Conservation (phyloP, 2,329 filamentous ascomycete genomes). For the Apiospora marii region DNA sequence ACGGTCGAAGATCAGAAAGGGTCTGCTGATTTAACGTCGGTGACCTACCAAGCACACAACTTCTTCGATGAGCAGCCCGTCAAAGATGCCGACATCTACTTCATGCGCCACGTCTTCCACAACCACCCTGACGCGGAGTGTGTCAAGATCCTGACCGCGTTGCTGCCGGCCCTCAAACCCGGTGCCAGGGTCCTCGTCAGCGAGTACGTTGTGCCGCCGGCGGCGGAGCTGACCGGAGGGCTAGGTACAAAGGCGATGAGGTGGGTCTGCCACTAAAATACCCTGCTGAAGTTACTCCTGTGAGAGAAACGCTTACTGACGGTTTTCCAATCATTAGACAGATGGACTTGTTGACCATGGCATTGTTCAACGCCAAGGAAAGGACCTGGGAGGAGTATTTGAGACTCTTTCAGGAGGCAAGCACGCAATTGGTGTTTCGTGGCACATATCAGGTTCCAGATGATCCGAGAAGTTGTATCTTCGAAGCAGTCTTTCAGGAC, state of each 20-base stretch:
- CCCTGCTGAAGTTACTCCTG: too few species aligned
- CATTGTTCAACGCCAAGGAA: not conserved
- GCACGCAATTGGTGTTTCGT: not conserved
- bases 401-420: not conserved
- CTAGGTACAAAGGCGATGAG: not conserved
- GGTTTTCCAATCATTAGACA: not conserved
- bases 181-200: not conserved
- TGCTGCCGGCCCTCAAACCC: slow-evolving; percentile 10
- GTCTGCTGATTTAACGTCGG: not conserved
- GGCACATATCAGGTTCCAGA: not conserved
- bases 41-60: slow-evolving; percentile 5
- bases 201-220: not conserved
- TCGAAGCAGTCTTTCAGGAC: too few species aligned
- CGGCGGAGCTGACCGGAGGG: not conserved
- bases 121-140: slow-evolving; percentile 15
- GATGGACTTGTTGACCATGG: slow-evolving; percentile 1
- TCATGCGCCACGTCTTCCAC: slow-evolving; percentile 20
- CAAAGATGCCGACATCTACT: not conserved
- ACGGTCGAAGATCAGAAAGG: not conserved
- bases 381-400: not conserved
- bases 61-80: not conserved
- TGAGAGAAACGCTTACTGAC: not conserved
- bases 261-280: not conserved
- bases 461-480: not conserved
- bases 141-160: not conserved